Base-by-base conservation (phyloP, 2,329 filamentous ascomycete species). In the Botryotinia narcissicola region DNA sequence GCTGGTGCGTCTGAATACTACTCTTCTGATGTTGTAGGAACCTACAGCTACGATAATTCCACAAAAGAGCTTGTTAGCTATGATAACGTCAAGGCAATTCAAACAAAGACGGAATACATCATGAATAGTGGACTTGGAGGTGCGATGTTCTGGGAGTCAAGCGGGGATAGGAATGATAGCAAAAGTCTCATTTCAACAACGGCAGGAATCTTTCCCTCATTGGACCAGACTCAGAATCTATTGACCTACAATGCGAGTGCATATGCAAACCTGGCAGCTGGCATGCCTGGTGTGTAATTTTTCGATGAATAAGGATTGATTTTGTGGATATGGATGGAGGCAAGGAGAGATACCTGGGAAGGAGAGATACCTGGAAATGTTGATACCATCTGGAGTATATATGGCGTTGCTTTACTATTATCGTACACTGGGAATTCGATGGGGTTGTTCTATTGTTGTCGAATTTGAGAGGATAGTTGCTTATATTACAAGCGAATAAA, bases 71-170 rank as follows among this genome's bases (percentile, higher is more conserved):
- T 97, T 82, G 85, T 97, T 75, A 90, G 88, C 35, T 97, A 93
- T 80, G 90, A 92, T 80, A 93, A 87, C 1, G 87, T 89, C 0
- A 83, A 84, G 42, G 87, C 91, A 78, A 85, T 90, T 44, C 81
- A 83, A 69, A 80, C 83, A 76, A 97, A 96, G 84, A 88, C 89
- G 8, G 79, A 83, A 4, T 95, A 91, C 80, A 87, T 94, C 77
- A 86, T 87, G 81, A 79, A 82, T 68, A 85, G 86, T 72, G 86
- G 89, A 0, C 85, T 96, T 1, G 93, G 90, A 5, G 93, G 93
- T 37, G 90, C 88, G 44, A 95, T 96, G 92, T 97, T 93, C 87
- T 97, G 93, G 93, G 93, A 96, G 81, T 90, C 88, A 25, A 93
- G 90, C 75, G 89, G 86, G 12, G 93, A 97, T 81, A 87, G 87